Conservation (phyloP, 2,329 filamentous ascomycete species). For the Colletotrichum sp. region DNA sequence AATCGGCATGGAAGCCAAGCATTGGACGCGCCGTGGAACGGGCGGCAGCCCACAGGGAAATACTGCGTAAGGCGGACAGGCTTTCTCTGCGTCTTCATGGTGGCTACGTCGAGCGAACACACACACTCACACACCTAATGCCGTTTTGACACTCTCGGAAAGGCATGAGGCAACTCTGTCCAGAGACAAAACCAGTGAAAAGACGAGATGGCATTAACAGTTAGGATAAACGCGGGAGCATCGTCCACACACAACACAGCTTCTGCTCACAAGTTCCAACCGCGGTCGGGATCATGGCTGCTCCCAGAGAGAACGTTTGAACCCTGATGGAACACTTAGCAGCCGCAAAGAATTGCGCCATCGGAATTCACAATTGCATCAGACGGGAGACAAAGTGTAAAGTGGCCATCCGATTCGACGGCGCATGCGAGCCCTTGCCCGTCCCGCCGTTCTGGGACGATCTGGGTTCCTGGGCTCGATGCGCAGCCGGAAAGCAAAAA, state of each 20-base stretch:
- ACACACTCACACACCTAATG: not conserved
- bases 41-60: not conserved
- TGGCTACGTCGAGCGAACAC: not conserved
- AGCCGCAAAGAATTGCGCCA: not conserved
- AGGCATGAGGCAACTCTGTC: not conserved
- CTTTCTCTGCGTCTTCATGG: not conserved
- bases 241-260: not conserved
- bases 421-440: not conserved
- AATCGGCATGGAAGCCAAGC: not conserved
- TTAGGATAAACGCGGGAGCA: not conserved
- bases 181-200: not conserved
- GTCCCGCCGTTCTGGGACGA: not conserved
- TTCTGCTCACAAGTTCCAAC: not conserved
- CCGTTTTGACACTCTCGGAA: not conserved
- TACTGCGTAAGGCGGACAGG: not conserved
- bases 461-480: not conserved
- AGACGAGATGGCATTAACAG: not conserved
- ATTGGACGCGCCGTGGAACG: not conserved
- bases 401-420: not conserved
- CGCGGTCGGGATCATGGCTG: not conserved
- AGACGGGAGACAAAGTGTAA: not conserved
- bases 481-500: not conserved
- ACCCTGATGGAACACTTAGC: not conserved
- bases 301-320: not conserved
- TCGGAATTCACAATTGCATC: constrained; percentile 14